Base-by-base conservation (phyloP, 202 grass and related monocot species). In the Brachypodium distachyon region DNA sequence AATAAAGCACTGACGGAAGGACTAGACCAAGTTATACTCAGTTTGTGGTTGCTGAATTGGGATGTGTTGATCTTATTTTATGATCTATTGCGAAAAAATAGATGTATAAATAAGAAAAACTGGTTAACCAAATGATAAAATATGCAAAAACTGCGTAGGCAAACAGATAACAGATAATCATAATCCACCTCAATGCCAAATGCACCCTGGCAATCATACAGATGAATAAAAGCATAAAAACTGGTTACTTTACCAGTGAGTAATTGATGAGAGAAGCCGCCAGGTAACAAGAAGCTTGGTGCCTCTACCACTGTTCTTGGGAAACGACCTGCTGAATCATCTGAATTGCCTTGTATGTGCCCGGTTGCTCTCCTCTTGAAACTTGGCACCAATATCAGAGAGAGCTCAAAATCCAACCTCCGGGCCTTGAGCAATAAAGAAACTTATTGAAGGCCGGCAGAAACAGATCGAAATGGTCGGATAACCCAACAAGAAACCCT, bases 241-340 rank as follows among this genome's bases (percentile, higher is more conserved):
- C 34, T 49, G 29, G 46, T 2, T 25, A 41, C 3, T 62, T 40
- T 17, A 60, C 42, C 48, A 1, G 27, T 19, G 62, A 69, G 33
- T 14, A 36, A 49, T 77, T 58, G 71, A 84, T 77, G 64, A 6
- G 31, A 63, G 62, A 77, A 70, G 27, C 21, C 76, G 70, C 44
- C 54, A 12, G 44, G 7, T 21, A 67, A 58, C 22, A 46, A 41
- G 3, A 46, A 31, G 44, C 14, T 13, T 28, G 43, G 26, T 11
- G 10, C 50, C 56, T 37, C 55, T 33, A 49, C 59, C 9, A 31
- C n/a, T 49, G 66, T 59, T 36, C 50, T 66, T 6, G 52, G 26
- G 46, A 8, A 53, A 56, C 22, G 37, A 16, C 47, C 22, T 60
- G 32, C 34, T 47, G 39, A 79, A 73, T 79, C 16, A 46, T 79